A percentile compares a stretch with the other conserved stretches of the same genome.
Evolutionary conservation across 768 basidiomycete species (phyloP).

Genomic region (Rhizopogon rudus): DNA sequence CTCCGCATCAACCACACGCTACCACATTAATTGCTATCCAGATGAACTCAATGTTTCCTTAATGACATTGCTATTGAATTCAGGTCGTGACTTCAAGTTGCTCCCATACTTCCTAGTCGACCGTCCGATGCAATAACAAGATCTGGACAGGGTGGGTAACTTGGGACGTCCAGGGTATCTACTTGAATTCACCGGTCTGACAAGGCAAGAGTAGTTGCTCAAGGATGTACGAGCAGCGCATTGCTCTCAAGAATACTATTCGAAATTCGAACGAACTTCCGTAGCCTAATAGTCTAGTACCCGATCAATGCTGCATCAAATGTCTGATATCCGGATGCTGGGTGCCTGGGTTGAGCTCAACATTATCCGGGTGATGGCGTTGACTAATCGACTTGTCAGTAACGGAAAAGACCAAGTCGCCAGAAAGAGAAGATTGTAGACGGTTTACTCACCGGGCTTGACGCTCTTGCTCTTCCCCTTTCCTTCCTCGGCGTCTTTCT

Average conservation of each 20-base stretch:
- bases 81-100: too few species aligned
- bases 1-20: background rate
- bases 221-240: background rate
- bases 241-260: background rate
- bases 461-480: slow-evolving; percentile 31
- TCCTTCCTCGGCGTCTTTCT: slow-evolving; percentile 43
- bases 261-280: background rate
- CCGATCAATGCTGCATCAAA: slow-evolving; percentile 30
- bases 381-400: slow-evolving; percentile 39
- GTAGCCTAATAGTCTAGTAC: background rate
- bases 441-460: slow-evolving; percentile 37
- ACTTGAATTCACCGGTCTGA: background rate
- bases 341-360: slow-evolving; percentile 86
- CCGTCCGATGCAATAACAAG: too few species aligned
- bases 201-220: background rate
- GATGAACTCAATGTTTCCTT: background rate
- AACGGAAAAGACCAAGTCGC: background rate
- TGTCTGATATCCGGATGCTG: slow-evolving; percentile 83
- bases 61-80: background rate
- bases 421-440: background rate
- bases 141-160: too few species aligned
- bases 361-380: slow-evolving; percentile 73
- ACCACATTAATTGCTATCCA: background rate
- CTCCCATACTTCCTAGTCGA: too few species aligned
- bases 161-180: background rate